These are phyloP conservation scores for Nakataea oryzae DNA, from an alignment of 2,329 filamentous ascomycete species.

Conservation along the genomic window DNA sequence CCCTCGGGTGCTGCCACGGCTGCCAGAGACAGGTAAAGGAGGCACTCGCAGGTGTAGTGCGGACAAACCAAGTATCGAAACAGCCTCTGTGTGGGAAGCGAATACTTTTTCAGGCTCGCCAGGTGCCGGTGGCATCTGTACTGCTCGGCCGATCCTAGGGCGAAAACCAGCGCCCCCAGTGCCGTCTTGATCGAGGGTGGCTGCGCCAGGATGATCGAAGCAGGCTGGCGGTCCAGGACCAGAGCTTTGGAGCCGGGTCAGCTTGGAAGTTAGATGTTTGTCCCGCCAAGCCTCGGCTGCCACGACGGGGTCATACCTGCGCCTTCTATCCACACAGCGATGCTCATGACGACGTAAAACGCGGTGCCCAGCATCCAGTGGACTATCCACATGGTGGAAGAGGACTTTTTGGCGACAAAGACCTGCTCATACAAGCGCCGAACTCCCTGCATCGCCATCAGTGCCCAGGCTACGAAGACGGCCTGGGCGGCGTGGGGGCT, in stretches of 20 bases:
- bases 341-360: constrained; percentile 65
- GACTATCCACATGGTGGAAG: constrained; percentile 72
- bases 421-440: constrained; percentile 71
- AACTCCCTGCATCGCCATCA: constrained; percentile 66
- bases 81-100: constrained; percentile 60
- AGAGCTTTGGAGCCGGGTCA: not conserved
- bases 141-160: constrained; percentile 62
- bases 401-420: constrained; percentile 52
- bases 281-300: not conserved
- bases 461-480: constrained; percentile 54
- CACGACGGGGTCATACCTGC: constrained; percentile 41
- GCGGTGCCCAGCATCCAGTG: constrained; percentile 71
- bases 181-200: not conserved
- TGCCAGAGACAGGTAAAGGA: constrained; percentile 72
- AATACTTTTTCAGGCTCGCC: constrained; percentile 67
- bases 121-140: constrained; percentile 64
- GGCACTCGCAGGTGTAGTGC: constrained; percentile 84
- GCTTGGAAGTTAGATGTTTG: not conserved
- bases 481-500: constrained; percentile 14
- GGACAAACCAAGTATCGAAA: constrained; percentile 71
- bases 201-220: not conserved
- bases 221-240: not conserved
- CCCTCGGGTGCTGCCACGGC: constrained; percentile 62
- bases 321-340: constrained; percentile 80
- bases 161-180: constrained; percentile 37